Evolutionary conservation across 176 grass and related monocot species (phyloP), one percentile per base, ranked within the genome.

Genomic region (Musa itinerans): DNA sequence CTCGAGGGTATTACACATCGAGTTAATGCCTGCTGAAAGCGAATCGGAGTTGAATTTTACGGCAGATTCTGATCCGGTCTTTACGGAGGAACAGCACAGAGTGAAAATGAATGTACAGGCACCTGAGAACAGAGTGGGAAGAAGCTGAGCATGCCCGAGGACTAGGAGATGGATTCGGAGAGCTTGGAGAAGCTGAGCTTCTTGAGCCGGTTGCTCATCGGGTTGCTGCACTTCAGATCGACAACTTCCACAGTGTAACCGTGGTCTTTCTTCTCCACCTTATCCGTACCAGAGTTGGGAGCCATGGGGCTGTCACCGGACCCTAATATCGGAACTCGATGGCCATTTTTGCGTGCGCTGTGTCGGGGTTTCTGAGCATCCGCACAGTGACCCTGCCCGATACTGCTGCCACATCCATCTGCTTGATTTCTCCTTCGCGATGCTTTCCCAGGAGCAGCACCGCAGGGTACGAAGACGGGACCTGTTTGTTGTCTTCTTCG

Each of bases 121-220:
- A 50, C n/a, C 16, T 52, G 43, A 68, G 68, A 63, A 17, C 15
- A n/a, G 59, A 78, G 29, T 1, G 34, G 56, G 24, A 50, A 77
- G 54, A 20, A 68, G 75, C 17, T 78, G 29, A 29, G 29, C 2
- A 29, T 29, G 68, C 10, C 51, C 54, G 11, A 23, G 49, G 26
- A 54, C 87, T 90, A 99, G 10, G 95, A 89, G 78, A 92, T 87
- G n/a, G 96, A 87, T 73, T 94, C 86, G 1, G 91, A 94, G 68
- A 99, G 81, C 88, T 95, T 99, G 68, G 91, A 89, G 89, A 99
- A 99, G 9, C 96, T 88, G 9, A 99, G 96, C 89, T 92, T 99
- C 81, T 83, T 89, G 19, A 95, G 86, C 9, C 91, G 83, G 74
- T 78, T 89, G 82, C 89, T 99, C 96, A 99, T 99, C 0, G 86